A percentile compares a stretch with the other conserved stretches of the same genome.
Evolutionary conservation across 305 asterid genomes (phyloP).

Genomic region (Striga hermonthica): DNA sequence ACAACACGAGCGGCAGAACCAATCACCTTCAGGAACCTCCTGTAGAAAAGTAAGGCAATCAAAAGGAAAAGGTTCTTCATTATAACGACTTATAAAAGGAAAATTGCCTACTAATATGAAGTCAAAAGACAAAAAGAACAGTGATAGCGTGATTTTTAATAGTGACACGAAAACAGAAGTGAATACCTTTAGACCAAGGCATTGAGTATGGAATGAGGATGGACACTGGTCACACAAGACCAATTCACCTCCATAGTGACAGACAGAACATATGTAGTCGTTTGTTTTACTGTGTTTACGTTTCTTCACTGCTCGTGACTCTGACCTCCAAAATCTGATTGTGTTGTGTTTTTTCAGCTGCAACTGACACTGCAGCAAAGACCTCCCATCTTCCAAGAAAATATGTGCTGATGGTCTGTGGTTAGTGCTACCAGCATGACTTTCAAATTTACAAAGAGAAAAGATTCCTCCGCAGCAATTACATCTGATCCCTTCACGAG

Average conservation of each 20-base stretch:
- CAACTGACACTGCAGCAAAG: slow-evolving; percentile 61
- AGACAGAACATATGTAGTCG: slow-evolving; percentile 75
- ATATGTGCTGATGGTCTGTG: slow-evolving; percentile 62
- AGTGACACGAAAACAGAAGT: slow-evolving; percentile 20
- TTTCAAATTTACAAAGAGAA: slow-evolving; percentile 56
- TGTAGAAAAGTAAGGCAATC: slow-evolving; percentile 38
- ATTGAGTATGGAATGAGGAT: slow-evolving; percentile 71
- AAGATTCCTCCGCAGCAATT: slow-evolving; percentile 57
- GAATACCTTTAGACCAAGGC: slow-evolving; percentile 73
- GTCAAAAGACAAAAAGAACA: slow-evolving; percentile 18
- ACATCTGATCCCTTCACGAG: slow-evolving; percentile 86
- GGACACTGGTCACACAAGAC: slow-evolving; percentile 87
- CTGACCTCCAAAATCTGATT: slow-evolving; percentile 31
- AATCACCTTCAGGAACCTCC: slow-evolving; percentile 83
- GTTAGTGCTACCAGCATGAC: slow-evolving; percentile 66
- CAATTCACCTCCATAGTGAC: slow-evolving; percentile 80
- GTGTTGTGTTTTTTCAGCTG: slow-evolving; percentile 39
- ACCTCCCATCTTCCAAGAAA: slow-evolving; percentile 73
- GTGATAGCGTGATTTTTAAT: background rate
- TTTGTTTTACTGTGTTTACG: slow-evolving; percentile 29
- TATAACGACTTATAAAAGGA: background rate
- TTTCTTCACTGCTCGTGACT: slow-evolving; percentile 33
- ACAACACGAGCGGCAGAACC: slow-evolving; percentile 92
- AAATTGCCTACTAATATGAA: slow-evolving; percentile 7
- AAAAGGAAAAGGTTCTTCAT: background rate